Evolutionary conservation across 2,329 filamentous ascomycete genomes (phyloP), one percentile per base, ranked within the genome.

Genomic region (Amphichorda felina): DNA sequence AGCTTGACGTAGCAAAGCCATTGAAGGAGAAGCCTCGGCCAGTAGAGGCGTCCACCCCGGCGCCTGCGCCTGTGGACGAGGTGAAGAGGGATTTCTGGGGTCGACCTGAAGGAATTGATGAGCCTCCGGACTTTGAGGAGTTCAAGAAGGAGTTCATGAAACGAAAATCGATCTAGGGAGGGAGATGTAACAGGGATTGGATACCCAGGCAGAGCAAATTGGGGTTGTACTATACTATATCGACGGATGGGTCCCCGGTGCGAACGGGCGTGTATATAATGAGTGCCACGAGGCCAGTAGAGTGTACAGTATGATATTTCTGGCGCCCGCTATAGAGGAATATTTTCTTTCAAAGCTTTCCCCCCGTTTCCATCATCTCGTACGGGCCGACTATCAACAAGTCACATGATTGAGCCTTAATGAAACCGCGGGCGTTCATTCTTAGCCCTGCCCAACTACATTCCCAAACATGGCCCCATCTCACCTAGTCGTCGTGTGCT

Each of bases 401-500:
- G 21, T 24, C 27, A 29, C 27, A 29, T 29, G 27, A 29, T 16
- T 13, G 13, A 7, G 13, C 15, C n/a, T 29, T 6, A 29, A 29
- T 16, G 13, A 29, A n/a, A 29, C 15, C 27, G n/a, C 6, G 7
- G 7, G 15, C 6, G 27, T 29, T 6, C 27, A 29, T 29, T 14
- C 27, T 6, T 21, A 24, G 6, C 6, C 21, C 18, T 8, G 11
- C n/a, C 16, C 19, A 34, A 24, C 13, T 9, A 19, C 9, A 18
- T 14, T 19, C 14, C 15, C 24, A 14, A 30, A 41, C 17, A 29
- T 45, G 45, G 39, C 17, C 36, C 58, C 61, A 19, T 56, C 55
- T 5, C 69, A 83, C 43, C 68, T 93, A 9, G 73, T 93, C 35
- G 61, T 93, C 33, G 80, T 93, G 34, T 91, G 85, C 62, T 88